Evolutionary conservation across 345 rosid species (phyloP).

Genomic region (Arabidopsis thaliana): DNA sequence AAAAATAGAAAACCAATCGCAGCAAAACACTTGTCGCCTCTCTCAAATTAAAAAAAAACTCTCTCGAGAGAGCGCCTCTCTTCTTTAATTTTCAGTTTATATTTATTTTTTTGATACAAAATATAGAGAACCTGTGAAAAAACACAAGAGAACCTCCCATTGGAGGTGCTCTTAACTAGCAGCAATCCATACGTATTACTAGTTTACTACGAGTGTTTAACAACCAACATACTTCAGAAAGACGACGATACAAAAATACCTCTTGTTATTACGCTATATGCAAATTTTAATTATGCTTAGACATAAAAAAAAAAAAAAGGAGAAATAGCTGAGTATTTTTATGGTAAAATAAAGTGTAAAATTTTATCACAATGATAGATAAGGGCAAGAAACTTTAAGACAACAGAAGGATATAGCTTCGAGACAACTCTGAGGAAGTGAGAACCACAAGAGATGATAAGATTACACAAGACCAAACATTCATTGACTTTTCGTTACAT

Average conservation of each 20-base stretch:
- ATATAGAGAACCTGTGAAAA: too few species aligned
- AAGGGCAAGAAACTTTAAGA: neutral
- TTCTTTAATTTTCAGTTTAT: too few species aligned
- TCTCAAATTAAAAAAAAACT: too few species aligned
- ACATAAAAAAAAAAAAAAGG: neutral
- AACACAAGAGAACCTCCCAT: too few species aligned
- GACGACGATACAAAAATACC: neutral
- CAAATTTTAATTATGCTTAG: neutral
- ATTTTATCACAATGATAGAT: neutral
- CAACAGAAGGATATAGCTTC: neutral
- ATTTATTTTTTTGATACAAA: too few species aligned
- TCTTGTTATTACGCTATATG: neutral
- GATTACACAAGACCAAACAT: constrained; percentile 6
- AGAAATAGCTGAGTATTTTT: neutral
- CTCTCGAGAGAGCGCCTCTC: too few species aligned
- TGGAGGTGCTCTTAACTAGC: neutral
- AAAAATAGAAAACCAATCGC: too few species aligned
- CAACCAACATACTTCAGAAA: neutral
- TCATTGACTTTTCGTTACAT: constrained; percentile 26
- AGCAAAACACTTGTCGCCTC: too few species aligned
- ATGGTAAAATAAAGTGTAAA: neutral
- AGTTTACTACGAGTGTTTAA: neutral
- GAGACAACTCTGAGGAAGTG: neutral
- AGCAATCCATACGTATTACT: neutral
- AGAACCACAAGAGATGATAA: constrained; percentile 11